phyloP scores from a whole-genome alignment of 495 filamentous ascomycete genomes.

The Xylaria sp. region DNA sequence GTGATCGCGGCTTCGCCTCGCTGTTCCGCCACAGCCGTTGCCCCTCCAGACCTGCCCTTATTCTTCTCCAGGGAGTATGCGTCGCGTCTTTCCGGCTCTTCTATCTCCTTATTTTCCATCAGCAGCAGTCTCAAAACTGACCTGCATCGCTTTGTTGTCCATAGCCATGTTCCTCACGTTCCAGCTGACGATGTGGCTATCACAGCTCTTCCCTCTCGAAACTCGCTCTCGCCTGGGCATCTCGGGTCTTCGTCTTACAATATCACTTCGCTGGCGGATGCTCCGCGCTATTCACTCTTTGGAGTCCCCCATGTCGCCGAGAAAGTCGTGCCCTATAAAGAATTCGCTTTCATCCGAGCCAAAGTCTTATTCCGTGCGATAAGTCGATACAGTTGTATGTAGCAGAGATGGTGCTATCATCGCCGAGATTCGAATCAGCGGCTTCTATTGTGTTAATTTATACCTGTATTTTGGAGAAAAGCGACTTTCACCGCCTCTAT shows the following conservation, averaged over 20 bases:
- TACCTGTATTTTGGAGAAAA: neutral
- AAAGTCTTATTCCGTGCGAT: neutral
- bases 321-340: neutral
- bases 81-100: neutral
- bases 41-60: neutral
- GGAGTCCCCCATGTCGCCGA: neutral
- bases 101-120: too few species aligned
- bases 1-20: neutral
- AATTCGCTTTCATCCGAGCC: neutral
- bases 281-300: neutral
- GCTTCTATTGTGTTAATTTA: neutral
- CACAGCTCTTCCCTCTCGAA: neutral
- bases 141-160: neutral
- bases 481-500: neutral
- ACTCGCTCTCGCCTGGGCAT: neutral
- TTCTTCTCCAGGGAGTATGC: neutral
- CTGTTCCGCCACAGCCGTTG: neutral
- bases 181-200: neutral
- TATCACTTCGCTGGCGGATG: neutral
- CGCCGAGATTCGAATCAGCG: neutral
- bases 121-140: neutral
- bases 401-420: neutral
- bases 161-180: neutral
- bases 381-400: neutral
- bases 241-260: neutral